Evolutionary conservation across 2,329 filamentous ascomycete genomes (phyloP).

Genomic region (Fusarium sp.): DNA sequence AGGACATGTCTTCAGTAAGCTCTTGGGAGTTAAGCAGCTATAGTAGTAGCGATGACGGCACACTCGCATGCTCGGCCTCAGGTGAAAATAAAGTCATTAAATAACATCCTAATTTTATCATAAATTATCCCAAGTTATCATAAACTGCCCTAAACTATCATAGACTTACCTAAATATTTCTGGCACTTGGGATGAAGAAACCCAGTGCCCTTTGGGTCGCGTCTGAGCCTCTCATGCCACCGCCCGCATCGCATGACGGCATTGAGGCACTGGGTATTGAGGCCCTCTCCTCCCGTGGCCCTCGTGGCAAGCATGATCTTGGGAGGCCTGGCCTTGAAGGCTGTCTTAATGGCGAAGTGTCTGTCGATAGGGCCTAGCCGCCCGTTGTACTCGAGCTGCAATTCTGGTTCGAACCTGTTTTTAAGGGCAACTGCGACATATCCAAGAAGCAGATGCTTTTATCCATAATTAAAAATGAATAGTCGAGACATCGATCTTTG

Average conservation of each 20-base stretch:
- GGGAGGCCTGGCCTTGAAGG: neutral
- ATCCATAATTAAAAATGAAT: neutral
- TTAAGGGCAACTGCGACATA: neutral
- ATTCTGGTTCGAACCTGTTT: neutral
- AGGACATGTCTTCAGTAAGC: neutral
- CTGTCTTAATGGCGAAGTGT: neutral
- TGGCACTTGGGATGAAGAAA: neutral
- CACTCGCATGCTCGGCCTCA: neutral
- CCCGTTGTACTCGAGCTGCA: neutral
- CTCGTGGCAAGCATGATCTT: neutral
- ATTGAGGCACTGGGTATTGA: neutral
- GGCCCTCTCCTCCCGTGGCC: neutral
- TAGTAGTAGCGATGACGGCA: neutral
- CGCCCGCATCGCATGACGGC: fast-evolving
- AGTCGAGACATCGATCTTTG: neutral
- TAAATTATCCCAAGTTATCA: neutral
- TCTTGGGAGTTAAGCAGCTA: neutral
- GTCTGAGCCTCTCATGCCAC: neutral
- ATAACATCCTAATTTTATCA: neutral
- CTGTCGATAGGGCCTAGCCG: neutral
- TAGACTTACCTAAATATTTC: neutral
- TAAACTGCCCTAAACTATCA: neutral
- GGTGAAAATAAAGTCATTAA: neutral
- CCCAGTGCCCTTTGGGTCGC: fast-evolving
- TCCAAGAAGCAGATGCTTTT: neutral